These are phyloP conservation scores for Trichodelitschia bisporula DNA, from an alignment of 495 filamentous ascomycete genomes.

Conservation along the genomic window DNA sequence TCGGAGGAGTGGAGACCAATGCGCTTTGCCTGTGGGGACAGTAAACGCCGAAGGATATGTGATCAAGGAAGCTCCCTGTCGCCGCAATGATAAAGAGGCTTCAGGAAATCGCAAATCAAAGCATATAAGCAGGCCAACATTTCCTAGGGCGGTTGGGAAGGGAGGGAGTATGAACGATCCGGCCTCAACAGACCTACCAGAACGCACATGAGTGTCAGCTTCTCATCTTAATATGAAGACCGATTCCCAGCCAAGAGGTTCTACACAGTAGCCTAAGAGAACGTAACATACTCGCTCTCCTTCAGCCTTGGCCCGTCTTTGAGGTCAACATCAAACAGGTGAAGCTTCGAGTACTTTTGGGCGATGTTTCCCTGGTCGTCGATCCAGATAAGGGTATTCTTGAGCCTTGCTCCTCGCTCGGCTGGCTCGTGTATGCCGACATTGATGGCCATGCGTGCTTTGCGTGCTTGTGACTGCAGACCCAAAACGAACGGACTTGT, in stretches of 20 bases:
- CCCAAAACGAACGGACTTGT: conserved; percentile 43
- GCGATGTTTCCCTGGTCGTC: conserved; percentile 33
- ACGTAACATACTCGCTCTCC: conserved; percentile 25
- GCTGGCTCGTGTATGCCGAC: conserved; percentile 73
- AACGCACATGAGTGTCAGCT: background rate
- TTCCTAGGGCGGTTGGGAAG: conserved; percentile 46
- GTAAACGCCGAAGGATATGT: conserved; percentile 86
- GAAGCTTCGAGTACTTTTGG: conserved; percentile 51
- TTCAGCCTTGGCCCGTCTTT: conserved; percentile 33
- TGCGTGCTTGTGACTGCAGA: conserved; percentile 37
- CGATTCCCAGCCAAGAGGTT: too few relatives aligned
- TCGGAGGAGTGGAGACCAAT: conserved; percentile 60
- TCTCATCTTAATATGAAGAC: too few relatives aligned
- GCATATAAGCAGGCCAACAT: conserved; percentile 58
- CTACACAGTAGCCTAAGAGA: background rate
- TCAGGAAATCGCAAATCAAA: conserved; percentile 87
- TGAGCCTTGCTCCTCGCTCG: conserved; percentile 26
- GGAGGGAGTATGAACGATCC: conserved; percentile 36
- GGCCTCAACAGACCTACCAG: conserved; percentile 28
- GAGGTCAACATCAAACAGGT: conserved; percentile 53
- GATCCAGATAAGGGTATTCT: conserved; percentile 48
- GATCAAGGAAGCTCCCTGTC: conserved; percentile 47
- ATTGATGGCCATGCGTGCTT: conserved; percentile 42
- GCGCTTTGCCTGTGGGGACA: conserved; percentile 58
- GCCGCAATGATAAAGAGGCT: conserved; percentile 36